Conservation (phyloP, 179 eudicot species). For the Silene coronaria region DNA sequence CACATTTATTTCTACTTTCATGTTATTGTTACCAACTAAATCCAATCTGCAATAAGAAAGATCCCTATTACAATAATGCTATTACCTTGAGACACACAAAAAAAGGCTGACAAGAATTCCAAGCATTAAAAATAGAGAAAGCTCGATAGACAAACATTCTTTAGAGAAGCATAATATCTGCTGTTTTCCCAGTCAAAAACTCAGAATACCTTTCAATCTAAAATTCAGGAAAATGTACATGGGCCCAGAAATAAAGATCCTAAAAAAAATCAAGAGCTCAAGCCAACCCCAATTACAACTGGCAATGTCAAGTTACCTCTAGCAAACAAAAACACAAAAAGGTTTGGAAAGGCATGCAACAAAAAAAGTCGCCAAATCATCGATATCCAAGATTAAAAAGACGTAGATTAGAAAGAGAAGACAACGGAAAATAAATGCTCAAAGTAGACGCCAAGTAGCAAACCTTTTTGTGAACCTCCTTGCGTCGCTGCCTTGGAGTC, state of each 20-base stretch:
- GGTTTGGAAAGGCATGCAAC: background rate
- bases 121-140: background rate
- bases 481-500: slow-evolving; percentile 40
- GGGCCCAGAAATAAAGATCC: background rate
- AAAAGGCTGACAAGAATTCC: background rate
- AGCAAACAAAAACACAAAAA: background rate
- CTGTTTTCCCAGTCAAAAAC: background rate
- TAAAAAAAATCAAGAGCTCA: background rate
- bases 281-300: background rate
- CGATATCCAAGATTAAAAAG: background rate
- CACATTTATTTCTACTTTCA: background rate
- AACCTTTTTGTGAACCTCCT: slow-evolving; percentile 48
- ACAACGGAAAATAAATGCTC: background rate
- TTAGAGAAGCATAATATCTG: background rate
- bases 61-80: background rate
- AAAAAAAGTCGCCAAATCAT: background rate
- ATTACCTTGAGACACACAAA: background rate
- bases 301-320: background rate
- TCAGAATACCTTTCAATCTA: background rate
- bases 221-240: background rate
- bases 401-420: background rate
- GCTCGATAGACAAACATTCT: background rate
- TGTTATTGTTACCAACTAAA: background rate
- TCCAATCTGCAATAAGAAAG: background rate
- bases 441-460: background rate